Base-by-base conservation (phyloP, 1,284 basidiomycete genomes). In the Apiotrichum gracile region DNA sequence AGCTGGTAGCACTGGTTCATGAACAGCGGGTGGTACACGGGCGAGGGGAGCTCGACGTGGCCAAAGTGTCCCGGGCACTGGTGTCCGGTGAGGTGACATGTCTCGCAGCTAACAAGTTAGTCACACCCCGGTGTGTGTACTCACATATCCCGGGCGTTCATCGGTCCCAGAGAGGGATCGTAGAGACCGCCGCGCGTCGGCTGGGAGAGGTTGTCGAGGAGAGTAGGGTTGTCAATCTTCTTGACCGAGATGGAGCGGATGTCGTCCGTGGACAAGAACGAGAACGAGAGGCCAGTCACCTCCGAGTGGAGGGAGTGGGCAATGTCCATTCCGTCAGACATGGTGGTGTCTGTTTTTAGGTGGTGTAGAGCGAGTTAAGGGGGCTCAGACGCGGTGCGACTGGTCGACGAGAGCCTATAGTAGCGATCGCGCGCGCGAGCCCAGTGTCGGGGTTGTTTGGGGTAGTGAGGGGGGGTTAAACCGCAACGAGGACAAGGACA, bases 61-160 rank as follows among this genome's bases (percentile, higher is more conserved):
- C 96, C 96, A 78, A 90, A 98, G 76, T 99, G 96, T 8, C 96
- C 96, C 0, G 96, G 94, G 73, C 96, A 99, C 57, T 86, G 85
- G 76, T 87, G 97, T 67, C 90, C 92, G 46, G 85, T 88, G 62
- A 94, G 82, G 52, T 83, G 85, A 73, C 96, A 99, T 75, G 96
- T 97, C 62, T 87, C 79, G 75, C 96, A 99, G 59, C 93, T 97
- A 69, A 17, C n/a, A 25, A 10, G 31, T 31, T 14, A 31, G 31
- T 31, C 16, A 14, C 16, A 14, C 2, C 12, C 12, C 1, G n/a
- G 13, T 22, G 21, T 40, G 21, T 17, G 16, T 4, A 82, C 90
- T 62, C 66, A 94, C 91, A 97, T 84, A 72, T 96, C 92, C 51
- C 85, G 82, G 57, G 81, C 82, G 66, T 87, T 85, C 74, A 86